Evolutionary conservation across 768 basidiomycete species (phyloP), one percentile per base, ranked within the genome.

Genomic region (Suillus decipiens): DNA sequence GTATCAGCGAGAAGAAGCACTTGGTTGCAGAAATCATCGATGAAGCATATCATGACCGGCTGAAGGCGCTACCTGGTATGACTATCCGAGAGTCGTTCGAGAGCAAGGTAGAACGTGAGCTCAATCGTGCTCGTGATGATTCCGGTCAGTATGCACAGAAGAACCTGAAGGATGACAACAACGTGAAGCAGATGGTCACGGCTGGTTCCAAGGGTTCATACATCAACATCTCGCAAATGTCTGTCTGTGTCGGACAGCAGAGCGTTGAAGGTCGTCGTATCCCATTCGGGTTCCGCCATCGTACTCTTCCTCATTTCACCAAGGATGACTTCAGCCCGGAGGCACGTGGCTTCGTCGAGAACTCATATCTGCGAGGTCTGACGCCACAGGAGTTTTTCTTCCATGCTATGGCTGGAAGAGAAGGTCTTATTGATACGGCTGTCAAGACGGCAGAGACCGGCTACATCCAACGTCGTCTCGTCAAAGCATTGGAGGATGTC

Each of bases 151-250:
- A 89, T 51, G 96, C 96, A n/a, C 95, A 99, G 79, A 90, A 95
- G 79, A 90, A 90, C 73, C 81, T 99, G 84, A 99, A 99, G 83
- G 93, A 94, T 75, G 96, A 97, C 79, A 99, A 99, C 83, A 98
- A 99, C 70, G 96, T 99, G 81, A 99, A 99, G 84, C 97, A 99
- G 85, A 99, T 99, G 97, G 96, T 99, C 72, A 94, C 96, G 7
- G 96, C 97, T 11, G 97, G 97, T 31, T 97, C 97, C 14, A 99
- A 99, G 78, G 95, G 96, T 77, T 95, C 95, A 0, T 96, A 95
- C 82, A 99, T 99, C 84, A 99, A 99, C 77, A 98, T 99, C 71
- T 99, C 97, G 12, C 97, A 99, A 79, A 99, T 99, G 97, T 96
- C 96, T 19, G 96, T 96, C 62, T 95, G 95, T 82, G 97, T 99